These are phyloP conservation scores for Aspergillus sclerotioniger DNA, from an alignment of 495 filamentous ascomycete genomes.

Conservation along the genomic window DNA sequence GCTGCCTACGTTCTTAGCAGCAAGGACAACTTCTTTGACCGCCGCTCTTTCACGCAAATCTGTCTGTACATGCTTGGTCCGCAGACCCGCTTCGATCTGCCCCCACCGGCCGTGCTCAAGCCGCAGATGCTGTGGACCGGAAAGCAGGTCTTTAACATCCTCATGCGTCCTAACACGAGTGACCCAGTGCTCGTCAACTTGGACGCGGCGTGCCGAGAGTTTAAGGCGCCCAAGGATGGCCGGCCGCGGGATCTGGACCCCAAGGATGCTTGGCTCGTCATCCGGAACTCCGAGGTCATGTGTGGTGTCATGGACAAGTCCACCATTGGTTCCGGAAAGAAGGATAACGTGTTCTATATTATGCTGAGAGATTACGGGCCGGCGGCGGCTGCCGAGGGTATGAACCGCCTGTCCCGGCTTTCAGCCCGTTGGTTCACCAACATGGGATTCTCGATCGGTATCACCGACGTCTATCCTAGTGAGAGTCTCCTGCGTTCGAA, in stretches of 20 bases:
- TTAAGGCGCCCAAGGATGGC: constrained; percentile 52
- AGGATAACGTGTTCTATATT: constrained; percentile 95
- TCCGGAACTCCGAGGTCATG: constrained; percentile 97
- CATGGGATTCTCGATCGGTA: constrained; percentile 93
- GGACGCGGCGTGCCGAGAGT: constrained; percentile 88
- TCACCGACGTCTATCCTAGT: constrained; percentile 87
- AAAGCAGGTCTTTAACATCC: constrained; percentile 93
- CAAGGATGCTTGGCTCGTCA: constrained; percentile 84
- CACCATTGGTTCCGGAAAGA: constrained; percentile 92
- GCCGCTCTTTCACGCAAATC: constrained; percentile 79
- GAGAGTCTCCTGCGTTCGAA: constrained; percentile 65
- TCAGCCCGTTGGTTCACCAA: constrained; percentile 86
- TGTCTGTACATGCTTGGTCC: constrained; percentile 93
- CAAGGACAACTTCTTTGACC: constrained; percentile 91
- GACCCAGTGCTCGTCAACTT: constrained; percentile 84
- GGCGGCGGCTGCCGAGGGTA: constrained; percentile 80
- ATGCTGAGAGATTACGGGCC: constrained; percentile 93
- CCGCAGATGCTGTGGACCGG: constrained; percentile 92
- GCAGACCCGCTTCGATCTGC: constrained; percentile 75
- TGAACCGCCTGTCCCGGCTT: constrained; percentile 91
- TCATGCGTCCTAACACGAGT: constrained; percentile 86
- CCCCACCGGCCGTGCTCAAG: constrained; percentile 79
- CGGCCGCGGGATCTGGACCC: constrained; percentile 67
- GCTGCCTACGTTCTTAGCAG: constrained; percentile 86
- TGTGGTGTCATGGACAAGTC: constrained; percentile 98